Evolutionary conservation across 163 green algal genomes (phyloP), one percentile per base, ranked within the genome.

Genomic region (Volvox carteri): DNA sequence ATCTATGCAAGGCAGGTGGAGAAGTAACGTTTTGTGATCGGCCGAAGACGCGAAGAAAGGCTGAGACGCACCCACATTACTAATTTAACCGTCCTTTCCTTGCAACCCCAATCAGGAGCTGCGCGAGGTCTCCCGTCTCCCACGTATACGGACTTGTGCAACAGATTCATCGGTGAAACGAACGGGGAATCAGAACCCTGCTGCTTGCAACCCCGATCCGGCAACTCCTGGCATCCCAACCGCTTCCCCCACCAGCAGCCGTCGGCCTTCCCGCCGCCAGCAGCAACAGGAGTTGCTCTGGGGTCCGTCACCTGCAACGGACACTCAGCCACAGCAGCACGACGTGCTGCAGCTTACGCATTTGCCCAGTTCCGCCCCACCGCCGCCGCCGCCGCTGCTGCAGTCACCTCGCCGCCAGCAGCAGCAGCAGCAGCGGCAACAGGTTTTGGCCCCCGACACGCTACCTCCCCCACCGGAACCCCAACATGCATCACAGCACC

Each of bases 241-340:
- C n/a, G n/a, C n/a, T n/a, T n/a, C n/a, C n/a, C n/a, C n/a, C n/a
- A n/a, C n/a, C n/a, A n/a, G n/a, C n/a, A n/a, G n/a, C n/a, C n/a
- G n/a, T n/a, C 56, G 35, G 42, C 41, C 60, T 33, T 35, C 58
- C 4, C 78, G 39, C 25, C 78, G 78, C 33, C 78, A 76, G 58
- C 78, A 67, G 78, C 78, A 67, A 42, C 78, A 77, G 60, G 41
- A 86, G 60, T 28, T 75, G 41, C 78, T 86, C 6, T 86, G 78
- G 78, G 78, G 78, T 41, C 2, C 78, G 3, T 14, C 39, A 12
- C 58, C 54, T 23, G 6, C 70, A 78, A 7, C 70, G 6, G 67
- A 48, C 70, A 41, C 39, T 18, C 70, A 78, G 21, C 70, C 25
- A 56, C 30, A 16, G 16, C 9, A 42, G 25, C 16, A 56, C 54